Evolutionary conservation across 2,329 filamentous ascomycete genomes (phyloP), one percentile per base, ranked within the genome.

Genomic region (Alternaria postmessia): DNA sequence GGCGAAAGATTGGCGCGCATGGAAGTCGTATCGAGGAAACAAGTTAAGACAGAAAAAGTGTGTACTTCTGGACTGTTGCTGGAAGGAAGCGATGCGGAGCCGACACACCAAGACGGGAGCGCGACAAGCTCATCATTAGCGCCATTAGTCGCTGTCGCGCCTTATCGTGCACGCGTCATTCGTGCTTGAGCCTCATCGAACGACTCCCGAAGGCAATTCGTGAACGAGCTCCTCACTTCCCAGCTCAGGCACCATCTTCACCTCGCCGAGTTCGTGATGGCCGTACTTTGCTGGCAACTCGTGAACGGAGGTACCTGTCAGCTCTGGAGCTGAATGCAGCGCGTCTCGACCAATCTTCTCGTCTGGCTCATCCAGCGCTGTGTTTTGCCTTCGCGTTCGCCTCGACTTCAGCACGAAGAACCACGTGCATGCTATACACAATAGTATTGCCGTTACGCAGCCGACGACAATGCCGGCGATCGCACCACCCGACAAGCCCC

Each of bases 1-100:
- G 28, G 28, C 28, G 3, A 0, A 0, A 12, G 5, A 30, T 0
- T 12, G 5, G 0, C 2, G 28, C 28, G 3, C 28, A 30, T 30
- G 28, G 28, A 3, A 4, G 2, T 11, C 0, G 9, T 12, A 5
- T 30, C 9, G 6, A 24, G 24, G 24, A 24, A 24, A 24, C 6
- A 24, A 24, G 0, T 24, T 24, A 0, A 24, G 6, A 24, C 28
- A 34, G 9, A n/a, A 4, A 7, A 7, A 9, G n/a, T 2, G 4
- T 39, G 2, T 20, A 1, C 18, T 39, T 39, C n/a, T 39, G 9
- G n/a, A 6, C 28, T 39, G 5, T 4, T 20, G 32, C 2, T 4
- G 2, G 1, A 2, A 34, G 32, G 14, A 16, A 14, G 14, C 7
- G 38, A 20, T 39, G n/a, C 18, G 3, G 34, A 39, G 8, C n/a